Base-by-base conservation (phyloP, 148 eudicot genomes). In the Vaccinium macrocarpon region DNA sequence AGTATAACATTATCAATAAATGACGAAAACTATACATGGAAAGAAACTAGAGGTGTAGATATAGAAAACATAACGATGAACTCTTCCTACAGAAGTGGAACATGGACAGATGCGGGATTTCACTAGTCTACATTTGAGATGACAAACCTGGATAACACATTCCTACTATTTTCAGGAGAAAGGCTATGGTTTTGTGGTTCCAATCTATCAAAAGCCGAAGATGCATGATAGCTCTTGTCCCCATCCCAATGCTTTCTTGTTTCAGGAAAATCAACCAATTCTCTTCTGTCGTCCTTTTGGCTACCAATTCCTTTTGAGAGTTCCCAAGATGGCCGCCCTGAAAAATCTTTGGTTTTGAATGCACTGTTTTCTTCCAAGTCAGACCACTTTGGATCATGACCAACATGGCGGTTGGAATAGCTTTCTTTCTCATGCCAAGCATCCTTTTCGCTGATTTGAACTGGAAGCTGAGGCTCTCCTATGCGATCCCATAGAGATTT, bases 401-500 rank as follows among this genome's bases (percentile, higher is more conserved):
- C 77, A 53, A 8, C 53, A 78, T 81, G 32, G 61, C 78, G 80
- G 61, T 82, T 84, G 77, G 85, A 62, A 53, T 87, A 82, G 68
- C 72, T 82, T 72, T 79, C 83, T 49, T 64, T 72, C 59, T 38
- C 83, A 62, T 27, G 88, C 80, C 76, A 72, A 78, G 80, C 52
- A 78, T 32, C 62, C 42, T 73, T 75, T 29, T 79, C 80, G 73
- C 15, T 71, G 64, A 27, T 71, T 49, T 74, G 76, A 83, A 55
- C 82, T 49, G 77, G 75, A 85, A 76, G 48, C 78, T 23, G 87
- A 82, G 32, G 53, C 38, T 82, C 87, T 76, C 82, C 87, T 76
- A 64, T 82, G 57, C 73, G 53, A 82, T 85, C 87, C 87, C 84
- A 76, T 32, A 66, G 35, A 77, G 87, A 85, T 82, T 79, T 85